Evolutionary conservation across 2,329 filamentous ascomycete genomes (phyloP), one percentile per base, ranked within the genome.

Genomic region (Aspergillus tubingensis): DNA sequence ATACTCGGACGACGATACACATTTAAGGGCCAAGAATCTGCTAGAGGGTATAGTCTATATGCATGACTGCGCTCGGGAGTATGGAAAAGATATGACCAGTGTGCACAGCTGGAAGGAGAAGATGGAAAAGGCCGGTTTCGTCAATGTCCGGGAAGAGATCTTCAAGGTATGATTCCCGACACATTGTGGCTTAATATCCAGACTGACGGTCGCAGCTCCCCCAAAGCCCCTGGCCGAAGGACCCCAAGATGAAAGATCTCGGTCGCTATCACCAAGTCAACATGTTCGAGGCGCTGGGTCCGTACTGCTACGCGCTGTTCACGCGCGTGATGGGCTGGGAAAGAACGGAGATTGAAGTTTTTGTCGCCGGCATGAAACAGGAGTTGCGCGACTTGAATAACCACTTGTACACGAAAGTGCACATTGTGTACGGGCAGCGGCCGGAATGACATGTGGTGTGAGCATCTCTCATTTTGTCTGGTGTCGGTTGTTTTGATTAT

Each of bases 1-100:
- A 0, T 93, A 96, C 74, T 96, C 92, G 19, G 72, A 74, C n/a
- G 71, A 75, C 51, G 66, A 44, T 1, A 74, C 71, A 6, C 71
- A 74, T 50, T 61, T 70, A 11, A 61, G 63, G 5, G 72, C 72
- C 17, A 64, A 58, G 3, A 65, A 59, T 15, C 23, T 74, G 13
- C 49, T 70, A 1, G 64, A 74, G 23, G 65, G 62, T 30, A 64
- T 69, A 17, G 62, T 70, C 19, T 67, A 79, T 3, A 68, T 76
- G 41, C 71, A 74, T 47, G 50, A 55, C 13, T 65, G 69, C 21
- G 70, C 73, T 10, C 62, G 58, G 53, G 62, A 66, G n/a, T 74
- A 74, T 48, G 75, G 75, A 5, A 77, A 76, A 61, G 63, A 68
- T 10, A 67, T 76, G 64, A 51, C 63, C 11, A 70, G 75, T 1